Evolutionary conservation across 2,329 filamentous ascomycete genomes (phyloP).

Genomic region (Zalaria sp.): DNA sequence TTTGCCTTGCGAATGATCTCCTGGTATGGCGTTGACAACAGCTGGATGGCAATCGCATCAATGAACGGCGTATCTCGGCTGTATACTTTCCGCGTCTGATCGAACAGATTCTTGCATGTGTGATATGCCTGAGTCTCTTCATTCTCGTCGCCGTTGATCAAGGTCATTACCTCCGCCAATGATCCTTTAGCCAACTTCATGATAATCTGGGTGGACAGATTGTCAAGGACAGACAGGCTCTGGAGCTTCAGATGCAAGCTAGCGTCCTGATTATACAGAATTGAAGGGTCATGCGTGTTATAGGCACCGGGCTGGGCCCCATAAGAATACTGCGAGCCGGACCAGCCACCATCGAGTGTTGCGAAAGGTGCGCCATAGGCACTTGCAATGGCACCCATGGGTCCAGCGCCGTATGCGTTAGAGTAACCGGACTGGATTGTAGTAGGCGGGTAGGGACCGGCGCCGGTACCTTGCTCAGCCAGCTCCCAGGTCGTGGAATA

Average conservation of each 20-base stretch:
- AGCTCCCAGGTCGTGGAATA: not conserved
- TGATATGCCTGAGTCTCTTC: slow-evolving; percentile 44
- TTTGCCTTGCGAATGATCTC: slow-evolving; percentile 50
- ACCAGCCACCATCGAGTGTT: too few species aligned
- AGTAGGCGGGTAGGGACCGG: not conserved
- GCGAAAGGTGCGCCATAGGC: not conserved
- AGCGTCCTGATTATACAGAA: slow-evolving; percentile 22
- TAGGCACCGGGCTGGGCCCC: not conserved
- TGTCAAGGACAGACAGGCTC: slow-evolving; percentile 47
- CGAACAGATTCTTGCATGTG: slow-evolving; percentile 46
- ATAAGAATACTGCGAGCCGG: not conserved
- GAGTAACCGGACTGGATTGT: not conserved
- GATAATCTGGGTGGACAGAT: slow-evolving; percentile 45
- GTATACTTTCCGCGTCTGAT: slow-evolving; percentile 49
- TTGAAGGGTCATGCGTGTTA: slow-evolving; percentile 1
- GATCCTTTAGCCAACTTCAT: slow-evolving; percentile 42
- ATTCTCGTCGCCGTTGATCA: slow-evolving; percentile 41
- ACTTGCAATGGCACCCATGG: not conserved
- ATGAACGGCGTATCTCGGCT: slow-evolving; percentile 40
- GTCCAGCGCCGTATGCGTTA: not conserved
- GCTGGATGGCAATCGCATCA: slow-evolving; percentile 21
- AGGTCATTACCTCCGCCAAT: slow-evolving; percentile 41
- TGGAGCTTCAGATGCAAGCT: slow-evolving; percentile 39
- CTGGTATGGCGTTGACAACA: slow-evolving; percentile 31
- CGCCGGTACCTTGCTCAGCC: not conserved